These are phyloP conservation scores for Pleodorina starrii DNA, from an alignment of 139 green algal genomes.

Conservation along the genomic window DNA sequence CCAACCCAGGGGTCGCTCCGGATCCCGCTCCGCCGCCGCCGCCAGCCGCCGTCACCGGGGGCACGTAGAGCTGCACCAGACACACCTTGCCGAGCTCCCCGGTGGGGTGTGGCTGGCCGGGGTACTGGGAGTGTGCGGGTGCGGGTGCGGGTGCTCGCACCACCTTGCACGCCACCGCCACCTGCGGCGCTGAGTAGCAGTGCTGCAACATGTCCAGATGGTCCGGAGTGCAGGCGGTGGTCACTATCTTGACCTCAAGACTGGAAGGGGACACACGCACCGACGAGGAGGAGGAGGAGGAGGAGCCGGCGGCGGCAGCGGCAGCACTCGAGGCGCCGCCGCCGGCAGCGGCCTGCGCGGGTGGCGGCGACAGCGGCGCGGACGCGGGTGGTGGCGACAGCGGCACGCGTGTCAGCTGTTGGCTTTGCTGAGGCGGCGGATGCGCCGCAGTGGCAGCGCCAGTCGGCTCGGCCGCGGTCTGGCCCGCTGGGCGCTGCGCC, in stretches of 20 bases:
- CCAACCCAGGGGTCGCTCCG: background rate
- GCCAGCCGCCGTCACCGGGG: background rate
- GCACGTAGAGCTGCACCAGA: constrained; percentile 33
- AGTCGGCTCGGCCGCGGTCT: background rate
- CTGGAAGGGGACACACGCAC: background rate
- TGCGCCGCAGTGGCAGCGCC: background rate
- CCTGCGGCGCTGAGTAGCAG: constrained; percentile 15
- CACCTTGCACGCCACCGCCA: constrained; percentile 4
- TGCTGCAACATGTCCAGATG: constrained; percentile 39
- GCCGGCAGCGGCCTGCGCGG: background rate
- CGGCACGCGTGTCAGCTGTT: background rate
- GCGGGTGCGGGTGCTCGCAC: too few relatives aligned
- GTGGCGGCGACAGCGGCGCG: background rate
- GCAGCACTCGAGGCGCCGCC: background rate
- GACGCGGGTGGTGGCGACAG: background rate
- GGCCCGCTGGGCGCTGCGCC: background rate
- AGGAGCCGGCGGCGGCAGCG: background rate
- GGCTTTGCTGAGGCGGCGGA: background rate
- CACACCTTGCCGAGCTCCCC: background rate
- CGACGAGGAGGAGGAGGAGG: too few relatives aligned
- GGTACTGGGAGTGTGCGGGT: background rate
- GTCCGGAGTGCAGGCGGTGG: background rate
- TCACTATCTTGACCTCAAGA: background rate
- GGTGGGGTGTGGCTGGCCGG: background rate
- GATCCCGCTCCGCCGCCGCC: background rate